These are phyloP conservation scores for Termitomyces sp. DNA, from an alignment of 768 basidiomycete genomes.

Conservation along the genomic window DNA sequence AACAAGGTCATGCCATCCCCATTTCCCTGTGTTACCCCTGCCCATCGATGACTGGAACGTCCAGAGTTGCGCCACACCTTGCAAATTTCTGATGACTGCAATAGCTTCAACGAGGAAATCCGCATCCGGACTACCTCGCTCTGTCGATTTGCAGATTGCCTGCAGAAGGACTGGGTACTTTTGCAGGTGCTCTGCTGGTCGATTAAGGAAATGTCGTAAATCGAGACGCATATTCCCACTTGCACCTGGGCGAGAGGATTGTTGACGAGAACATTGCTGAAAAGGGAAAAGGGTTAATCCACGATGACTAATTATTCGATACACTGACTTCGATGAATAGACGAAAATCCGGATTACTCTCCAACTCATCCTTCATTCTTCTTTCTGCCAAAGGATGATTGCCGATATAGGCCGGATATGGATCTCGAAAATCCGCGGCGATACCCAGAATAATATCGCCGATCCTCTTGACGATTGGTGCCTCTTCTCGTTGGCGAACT, in stretches of 20 bases:
- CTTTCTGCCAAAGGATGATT: slow-evolving; percentile 84
- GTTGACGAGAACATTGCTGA: slow-evolving; percentile 41
- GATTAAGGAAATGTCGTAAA: slow-evolving; percentile 71
- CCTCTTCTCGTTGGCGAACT: slow-evolving; percentile 81
- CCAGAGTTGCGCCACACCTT: slow-evolving; percentile 72
- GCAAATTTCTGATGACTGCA: slow-evolving; percentile 74
- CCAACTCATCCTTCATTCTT: slow-evolving; percentile 79
- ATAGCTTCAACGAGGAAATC: slow-evolving; percentile 80
- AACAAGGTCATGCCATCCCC: slow-evolving; percentile 89
- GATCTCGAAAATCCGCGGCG: slow-evolving; percentile 79
- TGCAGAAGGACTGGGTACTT: slow-evolving; percentile 83
- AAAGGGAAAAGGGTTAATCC: neutral
- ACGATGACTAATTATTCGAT: neutral
- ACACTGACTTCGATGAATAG: slow-evolving; percentile 75
- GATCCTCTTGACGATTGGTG: slow-evolving; percentile 74
- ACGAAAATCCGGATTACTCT: slow-evolving; percentile 76
- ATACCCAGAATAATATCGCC: slow-evolving; percentile 87
- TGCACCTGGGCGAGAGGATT: slow-evolving; percentile 32
- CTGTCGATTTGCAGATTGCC: slow-evolving; percentile 81
- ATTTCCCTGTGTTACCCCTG: slow-evolving; percentile 68
- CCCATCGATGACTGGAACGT: slow-evolving; percentile 92
- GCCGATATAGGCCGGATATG: slow-evolving; percentile 84
- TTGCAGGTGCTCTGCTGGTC: slow-evolving; percentile 81
- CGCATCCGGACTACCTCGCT: slow-evolving; percentile 71
- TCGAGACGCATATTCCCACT: slow-evolving; percentile 42